A percentile compares a stretch with the other conserved stretches of the same genome.
These are phyloP conservation scores for Pseudozyma hubeiensis DNA, from an alignment of 1,284 basidiomycete genomes.

Conservation along the genomic window DNA sequence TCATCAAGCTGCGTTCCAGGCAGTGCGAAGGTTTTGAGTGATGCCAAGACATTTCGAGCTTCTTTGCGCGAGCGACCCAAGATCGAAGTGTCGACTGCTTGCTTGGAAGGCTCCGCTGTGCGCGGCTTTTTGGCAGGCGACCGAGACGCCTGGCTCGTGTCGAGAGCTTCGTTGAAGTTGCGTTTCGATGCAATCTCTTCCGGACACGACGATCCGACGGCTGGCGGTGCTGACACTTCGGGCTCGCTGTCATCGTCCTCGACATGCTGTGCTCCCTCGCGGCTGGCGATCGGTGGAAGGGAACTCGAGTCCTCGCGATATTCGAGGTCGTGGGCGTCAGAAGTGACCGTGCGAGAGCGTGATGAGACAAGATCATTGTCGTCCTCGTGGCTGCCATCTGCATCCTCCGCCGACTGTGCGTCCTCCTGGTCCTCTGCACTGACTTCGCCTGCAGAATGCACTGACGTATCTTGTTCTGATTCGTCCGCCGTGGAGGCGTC, in stretches of 20 bases:
- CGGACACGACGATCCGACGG: slow-evolving; percentile 1
- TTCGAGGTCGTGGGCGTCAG: slow-evolving; percentile 14
- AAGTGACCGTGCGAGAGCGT: neutral
- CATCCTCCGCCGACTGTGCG: neutral
- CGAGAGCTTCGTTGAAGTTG: slow-evolving; percentile 33
- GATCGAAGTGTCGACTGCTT: neutral
- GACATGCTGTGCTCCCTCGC: neutral
- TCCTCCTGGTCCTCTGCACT: slow-evolving; percentile 47
- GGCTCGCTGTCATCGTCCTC: slow-evolving; percentile 27
- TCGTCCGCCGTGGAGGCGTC: neutral
- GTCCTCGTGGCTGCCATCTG: neutral
- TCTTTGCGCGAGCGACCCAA: slow-evolving; percentile 3
- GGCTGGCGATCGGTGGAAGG: neutral
- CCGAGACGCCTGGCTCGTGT: slow-evolving; percentile 38
- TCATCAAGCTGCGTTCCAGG: slow-evolving; percentile 12
- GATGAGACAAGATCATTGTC: neutral
- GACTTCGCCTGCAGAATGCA: slow-evolving; percentile 16
- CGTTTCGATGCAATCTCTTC: slow-evolving; percentile 27
- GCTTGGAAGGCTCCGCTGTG: neutral
- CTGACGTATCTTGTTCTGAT: neutral
- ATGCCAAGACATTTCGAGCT: slow-evolving; percentile 13
- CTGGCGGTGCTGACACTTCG: slow-evolving; percentile 13
- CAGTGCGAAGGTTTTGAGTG: slow-evolving; percentile 21
- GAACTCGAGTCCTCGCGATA: slow-evolving; percentile 27
- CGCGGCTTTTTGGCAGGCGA: slow-evolving; percentile 27